Base-by-base conservation (phyloP, 108 stramenopile genomes). In the Schizochytrium sp. region DNA sequence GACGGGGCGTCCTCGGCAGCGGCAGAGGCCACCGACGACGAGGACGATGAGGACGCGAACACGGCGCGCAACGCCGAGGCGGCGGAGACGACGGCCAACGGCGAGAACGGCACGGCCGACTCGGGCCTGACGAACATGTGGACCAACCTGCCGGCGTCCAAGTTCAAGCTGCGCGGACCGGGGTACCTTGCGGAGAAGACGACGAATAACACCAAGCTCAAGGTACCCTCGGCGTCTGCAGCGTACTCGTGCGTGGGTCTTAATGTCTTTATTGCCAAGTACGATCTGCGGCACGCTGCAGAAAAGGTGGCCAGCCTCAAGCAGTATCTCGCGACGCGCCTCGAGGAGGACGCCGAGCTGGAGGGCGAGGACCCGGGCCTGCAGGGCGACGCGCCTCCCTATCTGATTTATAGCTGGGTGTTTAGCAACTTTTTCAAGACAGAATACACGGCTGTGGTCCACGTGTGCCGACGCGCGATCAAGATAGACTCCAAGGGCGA, bases 381-480 rank as follows among this genome's bases (percentile, higher is more conserved):
- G 58, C 58, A 83, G 76, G 76, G 76, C 45, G 76, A 83, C 48
- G 76, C 76, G 51, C 76, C 76, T 12, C n/a, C 28, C 43, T 83
- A 83, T 45, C 4, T 83, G 25, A 83, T 83, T 53, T 83, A 53
- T 23, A 5, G 48, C 48, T 83, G 76, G 76, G 51, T 53, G 25
- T 83, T 83, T 83, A 83, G 76, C 76, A 83, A 83, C 23, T 53
- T 83, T 12, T 83, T 83, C 76, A 83, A 83, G 28, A 83, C 76
- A 12, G 76, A 83, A 45, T 83, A 83, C 76, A 83, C 76, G 51
- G 45, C 76, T 12, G 76, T 83, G 10, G 76, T 83, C 19, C 76
- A 83, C 76, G 76, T 83, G 76, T 53, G 45, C 51, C 76, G 76
- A 6, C 45, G 76, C 16, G 19, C 48, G 8, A 83, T 83, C 51